Percentiles rank a stretch among this genome's conserved stretches.
phyloP scores from a whole-genome alignment of 1,284 basidiomycete species.

The Rhizoctonia solani region DNA sequence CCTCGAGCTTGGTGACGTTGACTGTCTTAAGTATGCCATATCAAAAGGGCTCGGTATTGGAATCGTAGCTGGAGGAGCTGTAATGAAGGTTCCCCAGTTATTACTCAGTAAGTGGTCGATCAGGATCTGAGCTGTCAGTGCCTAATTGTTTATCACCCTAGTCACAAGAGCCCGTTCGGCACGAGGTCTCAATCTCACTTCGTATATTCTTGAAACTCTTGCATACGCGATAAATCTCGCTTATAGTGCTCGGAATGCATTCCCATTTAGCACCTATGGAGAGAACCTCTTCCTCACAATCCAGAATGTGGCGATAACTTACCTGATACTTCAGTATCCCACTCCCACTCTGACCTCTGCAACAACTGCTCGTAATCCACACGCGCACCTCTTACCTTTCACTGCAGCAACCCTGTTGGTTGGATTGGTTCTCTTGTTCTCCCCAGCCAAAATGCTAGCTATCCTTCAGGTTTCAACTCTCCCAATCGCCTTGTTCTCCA shows the following conservation, averaged over 20 bases:
- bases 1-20: slow-evolving; percentile 77
- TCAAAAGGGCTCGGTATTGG: slow-evolving; percentile 93
- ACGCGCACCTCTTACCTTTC: slow-evolving; percentile 45
- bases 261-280: slow-evolving; percentile 95
- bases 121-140: slow-evolving; percentile 23
- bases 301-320: slow-evolving; percentile 81
- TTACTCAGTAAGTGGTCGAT: slow-evolving; percentile 61
- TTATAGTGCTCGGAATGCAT: slow-evolving; percentile 82
- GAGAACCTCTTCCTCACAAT: slow-evolving; percentile 88
- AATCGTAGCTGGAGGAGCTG: slow-evolving; percentile 89
- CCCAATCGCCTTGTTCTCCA: slow-evolving; percentile 81
- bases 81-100: slow-evolving; percentile 95
- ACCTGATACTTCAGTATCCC: slow-evolving; percentile 73
- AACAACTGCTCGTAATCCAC: slow-evolving; percentile 40
- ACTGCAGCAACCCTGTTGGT: slow-evolving; percentile 50
- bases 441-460: slow-evolving; percentile 60
- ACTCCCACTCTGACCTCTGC: slow-evolving; percentile 45
- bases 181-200: slow-evolving; percentile 77
- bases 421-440: slow-evolving; percentile 53
- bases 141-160: slow-evolving; percentile 41
- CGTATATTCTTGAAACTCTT: slow-evolving; percentile 83
- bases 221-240: slow-evolving; percentile 84
- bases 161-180: slow-evolving; percentile 71
- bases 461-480: slow-evolving; percentile 78
- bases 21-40: slow-evolving; percentile 88